Evolutionary conservation across 371 early-diverging fungal genomes (phyloP), one percentile per base, ranked within the genome.

Genomic region (Saksenaea vasiformis): DNA sequence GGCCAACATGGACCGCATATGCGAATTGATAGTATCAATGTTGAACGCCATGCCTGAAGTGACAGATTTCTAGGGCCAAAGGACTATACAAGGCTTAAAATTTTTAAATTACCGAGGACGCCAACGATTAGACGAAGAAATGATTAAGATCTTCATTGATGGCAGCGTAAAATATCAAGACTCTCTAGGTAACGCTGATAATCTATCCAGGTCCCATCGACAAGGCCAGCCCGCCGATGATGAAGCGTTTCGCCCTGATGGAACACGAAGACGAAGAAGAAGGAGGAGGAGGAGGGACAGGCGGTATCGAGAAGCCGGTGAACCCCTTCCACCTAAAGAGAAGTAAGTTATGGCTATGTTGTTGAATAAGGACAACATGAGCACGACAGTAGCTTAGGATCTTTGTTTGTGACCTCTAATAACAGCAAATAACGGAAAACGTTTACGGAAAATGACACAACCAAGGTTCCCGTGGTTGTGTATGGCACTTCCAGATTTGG

Each of bases 41-140:
- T 22, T 47, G 51, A 5, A 10, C 2, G 1, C 5, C 10, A 19
- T 26, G 5, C 3, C 27, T 10, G 10, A 3, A n/a, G 27, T 22
- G 5, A 47, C 22, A 19, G 51, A 3, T 47, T 47, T 47, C 9
- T 22, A 22, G 17, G 27, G 19, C 5, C 51, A 22, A 47, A 0
- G 4, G 22, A 7, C 1, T 19, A 47, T 47, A 9, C 24, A 47
- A 26, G 9, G 11, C 5, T 26, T 47, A 22, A 28, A 26, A 10
- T 58, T 67, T 47, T 22, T 54, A 26, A 62, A 62, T 14, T 67
- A 67, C 27, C 17, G 54, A 56, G 59, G 59, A 14, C 36, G 39
- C 4, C 67, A 67, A 51, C 58, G 41, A 9, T 24, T 58, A 5
- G 13, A 28, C 27, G 1, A 34, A 19, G 67, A 67, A 58, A 57